Evolutionary conservation across 441 rosid species (phyloP).

Genomic region (Raphanus hybrid): DNA sequence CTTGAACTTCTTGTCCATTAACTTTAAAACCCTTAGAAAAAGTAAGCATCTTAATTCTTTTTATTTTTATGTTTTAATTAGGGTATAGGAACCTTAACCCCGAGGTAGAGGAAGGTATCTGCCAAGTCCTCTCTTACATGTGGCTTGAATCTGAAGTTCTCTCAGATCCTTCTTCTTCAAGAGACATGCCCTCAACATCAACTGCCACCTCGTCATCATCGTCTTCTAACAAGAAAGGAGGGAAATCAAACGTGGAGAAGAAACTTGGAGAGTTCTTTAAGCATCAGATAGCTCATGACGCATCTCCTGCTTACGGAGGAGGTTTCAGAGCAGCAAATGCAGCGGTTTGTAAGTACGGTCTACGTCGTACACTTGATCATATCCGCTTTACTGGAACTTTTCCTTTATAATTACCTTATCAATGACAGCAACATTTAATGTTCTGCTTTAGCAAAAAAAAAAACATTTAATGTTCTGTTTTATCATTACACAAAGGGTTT

Average conservation of each 20-base stretch:
- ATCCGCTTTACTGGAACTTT: constrained; percentile 66
- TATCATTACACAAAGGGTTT: constrained; percentile 12
- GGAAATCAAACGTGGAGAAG: constrained; percentile 66
- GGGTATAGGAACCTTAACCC: constrained; percentile 81
- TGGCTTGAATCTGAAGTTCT: constrained; percentile 96
- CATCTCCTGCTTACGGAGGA: constrained; percentile 83
- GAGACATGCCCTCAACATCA: constrained; percentile 55
- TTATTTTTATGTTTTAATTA: constrained; percentile 20
- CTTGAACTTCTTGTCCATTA: neutral
- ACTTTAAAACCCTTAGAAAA: neutral
- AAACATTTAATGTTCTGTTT: too few relatives aligned
- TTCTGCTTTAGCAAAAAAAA: too few relatives aligned
- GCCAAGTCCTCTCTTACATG: constrained; percentile 86
- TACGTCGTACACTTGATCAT: constrained; percentile 77
- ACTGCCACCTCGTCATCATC: constrained; percentile 37
- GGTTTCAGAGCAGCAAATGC: constrained; percentile 87
- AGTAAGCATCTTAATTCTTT: neutral
- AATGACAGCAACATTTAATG: too few relatives aligned
- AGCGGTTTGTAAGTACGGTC: constrained; percentile 83
- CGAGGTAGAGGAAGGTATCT: constrained; percentile 97
- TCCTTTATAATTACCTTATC: constrained; percentile 41
- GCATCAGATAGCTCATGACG: constrained; percentile 87
- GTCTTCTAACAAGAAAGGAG: constrained; percentile 62
- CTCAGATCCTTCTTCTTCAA: constrained; percentile 53
- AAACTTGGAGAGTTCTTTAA: constrained; percentile 90